Evolutionary conservation across 345 rosid species (phyloP).

Genomic region (Sisymbrium altissimum): DNA sequence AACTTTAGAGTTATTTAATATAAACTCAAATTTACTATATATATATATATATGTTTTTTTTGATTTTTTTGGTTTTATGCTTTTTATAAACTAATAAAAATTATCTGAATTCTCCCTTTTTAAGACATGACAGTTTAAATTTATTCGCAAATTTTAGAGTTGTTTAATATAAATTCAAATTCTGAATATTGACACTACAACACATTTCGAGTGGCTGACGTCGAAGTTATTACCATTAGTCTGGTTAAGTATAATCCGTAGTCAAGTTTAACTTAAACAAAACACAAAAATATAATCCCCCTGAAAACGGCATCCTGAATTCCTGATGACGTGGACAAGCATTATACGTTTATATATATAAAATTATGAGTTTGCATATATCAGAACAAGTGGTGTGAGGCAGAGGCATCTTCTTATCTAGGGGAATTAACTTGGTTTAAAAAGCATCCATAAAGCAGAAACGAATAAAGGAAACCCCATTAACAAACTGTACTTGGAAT

Average conservation of each 20-base stretch:
- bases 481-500: neutral
- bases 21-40: no score
- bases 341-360: neutral
- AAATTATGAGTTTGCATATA: neutral
- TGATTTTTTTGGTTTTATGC: neutral
- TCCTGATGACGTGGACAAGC: neutral
- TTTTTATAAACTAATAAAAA: neutral
- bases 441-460: conserved; percentile 39
- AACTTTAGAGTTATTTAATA: no score
- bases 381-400: neutral
- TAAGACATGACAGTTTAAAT: no score
- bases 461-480: conserved; percentile 19
- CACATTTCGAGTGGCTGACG: neutral
- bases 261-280: neutral
- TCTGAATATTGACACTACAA: neutral
- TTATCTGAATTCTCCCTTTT: no score
- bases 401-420: conserved; percentile 37
- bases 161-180: neutral
- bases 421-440: conserved; percentile 19
- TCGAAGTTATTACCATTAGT: neutral
- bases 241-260: neutral
- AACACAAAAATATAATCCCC: neutral
- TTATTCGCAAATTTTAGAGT: neutral
- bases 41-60: no score
- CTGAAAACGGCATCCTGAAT: neutral